phyloP scores from a whole-genome alignment of 805 yeast species.

The Cyberlindnera lachancei region DNA sequence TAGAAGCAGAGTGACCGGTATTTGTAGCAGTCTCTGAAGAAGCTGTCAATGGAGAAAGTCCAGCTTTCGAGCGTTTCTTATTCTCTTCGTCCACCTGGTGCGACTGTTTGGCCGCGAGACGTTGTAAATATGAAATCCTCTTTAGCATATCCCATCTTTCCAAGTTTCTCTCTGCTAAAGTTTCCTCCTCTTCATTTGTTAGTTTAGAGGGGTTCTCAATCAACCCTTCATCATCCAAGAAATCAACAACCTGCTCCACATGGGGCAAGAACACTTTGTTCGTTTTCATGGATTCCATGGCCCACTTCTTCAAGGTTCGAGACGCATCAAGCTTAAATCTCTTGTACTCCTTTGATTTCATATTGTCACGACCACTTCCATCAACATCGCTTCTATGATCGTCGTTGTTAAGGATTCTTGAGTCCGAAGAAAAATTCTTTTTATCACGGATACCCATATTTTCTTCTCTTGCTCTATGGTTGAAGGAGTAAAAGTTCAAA shows the following conservation, averaged over 20 bases:
- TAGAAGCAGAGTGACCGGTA: conserved; percentile 4
- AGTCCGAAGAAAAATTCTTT: conserved; percentile 74
- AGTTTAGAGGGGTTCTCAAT: conserved; percentile 23
- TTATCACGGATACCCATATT: conserved; percentile 79
- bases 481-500: conserved; percentile 50
- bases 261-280: conserved; percentile 46
- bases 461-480: conserved; percentile 82
- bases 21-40: neutral
- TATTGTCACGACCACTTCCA: conserved; percentile 69
- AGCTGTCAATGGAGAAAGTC: conserved; percentile 7
- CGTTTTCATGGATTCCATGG: conserved; percentile 35
- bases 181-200: conserved; percentile 31
- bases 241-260: conserved; percentile 46
- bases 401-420: conserved; percentile 65
- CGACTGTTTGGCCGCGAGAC: conserved; percentile 48
- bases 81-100: conserved; percentile 32
- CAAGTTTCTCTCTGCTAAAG: conserved; percentile 35
- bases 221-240: conserved; percentile 38
- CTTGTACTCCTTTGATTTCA: conserved; percentile 36
- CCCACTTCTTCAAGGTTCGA: conserved; percentile 48
- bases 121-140: conserved; percentile 61
- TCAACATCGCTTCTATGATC: conserved; percentile 64
- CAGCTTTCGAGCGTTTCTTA: conserved; percentile 24
- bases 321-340: conserved; percentile 48
- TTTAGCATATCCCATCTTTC: conserved; percentile 70